Conservation (phyloP, 2,329 filamentous ascomycete genomes). For the Epichloe gansuensis region DNA sequence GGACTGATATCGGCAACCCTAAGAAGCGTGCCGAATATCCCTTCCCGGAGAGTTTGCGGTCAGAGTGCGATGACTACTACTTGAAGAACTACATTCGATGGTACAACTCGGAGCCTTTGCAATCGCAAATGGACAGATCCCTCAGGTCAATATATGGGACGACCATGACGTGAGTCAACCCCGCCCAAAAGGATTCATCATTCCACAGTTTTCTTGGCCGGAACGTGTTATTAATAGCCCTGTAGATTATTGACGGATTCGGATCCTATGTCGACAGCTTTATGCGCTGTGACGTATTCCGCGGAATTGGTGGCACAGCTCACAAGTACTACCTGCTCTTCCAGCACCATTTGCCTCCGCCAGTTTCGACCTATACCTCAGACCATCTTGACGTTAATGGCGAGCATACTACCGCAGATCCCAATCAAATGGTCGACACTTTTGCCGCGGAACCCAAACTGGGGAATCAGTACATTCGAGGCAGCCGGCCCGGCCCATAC, state of each 20-base stretch:
- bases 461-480: slow-evolving; percentile 69
- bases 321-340: slow-evolving; percentile 99
- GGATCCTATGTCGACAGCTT: slow-evolving; percentile 90
- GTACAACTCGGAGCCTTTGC: slow-evolving; percentile 76
- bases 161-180: slow-evolving; percentile 63
- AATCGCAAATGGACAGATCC: slow-evolving; percentile 77
- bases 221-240: slow-evolving; percentile 18
- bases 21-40: slow-evolving; percentile 67
- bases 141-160: slow-evolving; percentile 96
- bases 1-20: slow-evolving; percentile 76
- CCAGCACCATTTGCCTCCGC: slow-evolving; percentile 84
- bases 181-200: background rate
- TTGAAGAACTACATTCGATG: slow-evolving; percentile 75
- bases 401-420: slow-evolving; percentile 46
- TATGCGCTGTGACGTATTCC: slow-evolving; percentile 86
- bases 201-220: background rate
- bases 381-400: slow-evolving; percentile 12
- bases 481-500: slow-evolving; percentile 70
- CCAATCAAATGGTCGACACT: slow-evolving; percentile 59
- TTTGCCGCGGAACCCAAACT: slow-evolving; percentile 49
- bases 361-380: slow-evolving; percentile 74
- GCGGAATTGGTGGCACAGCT: slow-evolving; percentile 78
- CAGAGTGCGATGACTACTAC: slow-evolving; percentile 82
- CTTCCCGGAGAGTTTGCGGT: slow-evolving; percentile 68
- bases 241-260: slow-evolving; percentile 76